A percentile compares a stretch with the other conserved stretches of the same genome.
Conservation (phyloP, 2,329 filamentous ascomycete species). For the Penicillium paneum region DNA sequence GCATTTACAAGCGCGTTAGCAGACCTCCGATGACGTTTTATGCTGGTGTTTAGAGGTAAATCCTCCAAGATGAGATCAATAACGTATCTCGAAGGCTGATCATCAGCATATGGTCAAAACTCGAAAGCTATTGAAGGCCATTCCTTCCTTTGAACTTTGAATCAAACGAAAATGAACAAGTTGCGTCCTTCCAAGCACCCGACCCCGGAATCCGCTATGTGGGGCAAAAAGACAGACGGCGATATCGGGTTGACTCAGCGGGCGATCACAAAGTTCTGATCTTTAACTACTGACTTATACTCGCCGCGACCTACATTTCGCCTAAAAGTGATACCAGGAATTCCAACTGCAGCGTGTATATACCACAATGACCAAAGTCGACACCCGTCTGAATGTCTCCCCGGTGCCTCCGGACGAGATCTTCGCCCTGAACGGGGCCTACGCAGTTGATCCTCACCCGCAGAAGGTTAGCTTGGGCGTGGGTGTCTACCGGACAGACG, state of each 20-base stretch:
- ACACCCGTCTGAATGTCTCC: conserved; percentile 54
- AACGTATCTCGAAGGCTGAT: not conserved
- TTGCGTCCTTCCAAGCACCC: not conserved
- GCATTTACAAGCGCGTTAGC: not conserved
- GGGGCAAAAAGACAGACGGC: conserved; percentile 24
- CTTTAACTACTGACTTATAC: conserved; percentile 3
- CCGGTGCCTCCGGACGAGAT: conserved; percentile 88
- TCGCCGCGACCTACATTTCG: not conserved
- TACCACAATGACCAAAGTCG: conserved; percentile 30
- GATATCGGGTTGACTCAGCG: conserved; percentile 35
- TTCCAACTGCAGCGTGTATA: not conserved
- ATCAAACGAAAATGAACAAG: not conserved
- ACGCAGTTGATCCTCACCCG: conserved; percentile 65
- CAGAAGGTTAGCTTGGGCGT: conserved; percentile 88
- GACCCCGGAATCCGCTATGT: conserved; percentile 15
- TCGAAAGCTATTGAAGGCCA: not conserved
- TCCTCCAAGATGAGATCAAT: not conserved
- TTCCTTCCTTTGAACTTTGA: not conserved
- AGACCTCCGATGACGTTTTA: not conserved
- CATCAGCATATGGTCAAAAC: not conserved
- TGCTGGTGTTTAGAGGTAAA: not conserved
- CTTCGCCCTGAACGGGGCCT: conserved; percentile 84
- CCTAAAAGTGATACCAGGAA: not conserved
- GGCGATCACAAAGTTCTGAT: conserved; percentile 6
- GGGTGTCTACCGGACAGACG: conserved; percentile 86